These are phyloP conservation scores for Primulina huaijiensis DNA, from an alignment of 257 asterid species.

Conservation along the genomic window DNA sequence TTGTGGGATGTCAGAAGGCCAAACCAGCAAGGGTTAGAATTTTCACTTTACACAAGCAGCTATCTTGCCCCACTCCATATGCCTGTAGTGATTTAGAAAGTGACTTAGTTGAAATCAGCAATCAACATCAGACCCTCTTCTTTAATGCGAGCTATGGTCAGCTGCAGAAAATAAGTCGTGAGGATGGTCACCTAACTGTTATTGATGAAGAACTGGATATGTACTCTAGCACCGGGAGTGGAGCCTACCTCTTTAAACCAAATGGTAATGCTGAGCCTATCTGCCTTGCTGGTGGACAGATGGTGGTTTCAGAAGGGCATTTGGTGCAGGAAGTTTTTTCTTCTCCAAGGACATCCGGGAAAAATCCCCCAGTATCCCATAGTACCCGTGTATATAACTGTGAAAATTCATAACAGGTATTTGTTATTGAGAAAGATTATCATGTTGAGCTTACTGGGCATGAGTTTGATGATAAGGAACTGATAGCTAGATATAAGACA, in stretches of 20 bases:
- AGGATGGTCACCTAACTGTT: constrained; percentile 48
- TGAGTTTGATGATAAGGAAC: constrained; percentile 61
- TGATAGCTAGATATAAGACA: constrained; percentile 74
- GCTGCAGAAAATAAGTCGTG: constrained; percentile 55
- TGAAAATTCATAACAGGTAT: constrained; percentile 62
- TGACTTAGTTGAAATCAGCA: constrained; percentile 56
- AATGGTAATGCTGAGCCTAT: constrained; percentile 79
- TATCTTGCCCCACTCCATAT: constrained; percentile 76
- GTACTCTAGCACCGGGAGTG: constrained; percentile 85
- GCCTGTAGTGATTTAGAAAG: constrained; percentile 63
- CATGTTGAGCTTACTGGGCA: constrained; percentile 81
- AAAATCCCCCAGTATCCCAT: constrained; percentile 70
- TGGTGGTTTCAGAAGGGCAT: constrained; percentile 76
- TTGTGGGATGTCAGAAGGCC: constrained; percentile 98
- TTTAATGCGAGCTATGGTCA: constrained; percentile 60
- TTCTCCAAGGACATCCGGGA: constrained; percentile 68
- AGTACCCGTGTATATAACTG: constrained; percentile 75
- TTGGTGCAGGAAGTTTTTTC: constrained; percentile 79
- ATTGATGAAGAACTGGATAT: constrained; percentile 72
- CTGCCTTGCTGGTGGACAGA: constrained; percentile 48
- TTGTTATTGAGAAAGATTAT: constrained; percentile 86
- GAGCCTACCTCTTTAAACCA: constrained; percentile 91
- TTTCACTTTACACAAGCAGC: constrained; percentile 35
- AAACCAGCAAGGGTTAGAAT: constrained; percentile 65
- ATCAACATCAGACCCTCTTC: constrained; percentile 56